Conservation (phyloP, 345 rosid species). For the Theobroma cacao region DNA sequence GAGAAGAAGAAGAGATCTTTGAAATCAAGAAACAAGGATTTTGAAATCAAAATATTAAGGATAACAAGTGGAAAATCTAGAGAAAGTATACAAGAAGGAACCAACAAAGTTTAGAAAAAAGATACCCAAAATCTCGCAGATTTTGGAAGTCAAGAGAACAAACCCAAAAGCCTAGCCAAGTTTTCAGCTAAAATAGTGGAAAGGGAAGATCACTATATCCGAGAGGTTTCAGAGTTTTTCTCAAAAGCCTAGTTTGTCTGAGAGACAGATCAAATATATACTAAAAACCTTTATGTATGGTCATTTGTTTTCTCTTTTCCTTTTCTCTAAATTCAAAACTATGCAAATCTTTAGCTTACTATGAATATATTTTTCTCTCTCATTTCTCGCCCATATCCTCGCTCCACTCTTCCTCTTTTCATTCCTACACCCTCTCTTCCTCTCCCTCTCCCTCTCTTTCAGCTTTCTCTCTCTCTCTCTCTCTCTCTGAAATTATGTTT, state of each 20-base stretch:
- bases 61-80: conserved; percentile 19
- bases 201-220: conserved; percentile 13
- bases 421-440: conserved; percentile 33
- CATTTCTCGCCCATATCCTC: conserved; percentile 42
- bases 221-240: conserved; percentile 33
- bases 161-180: conserved; percentile 32
- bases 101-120: conserved; percentile 17
- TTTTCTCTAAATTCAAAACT: conserved; percentile 23
- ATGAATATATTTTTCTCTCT: conserved; percentile 17
- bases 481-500: not conserved
- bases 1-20: conserved; percentile 15
- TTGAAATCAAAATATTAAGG: not conserved
- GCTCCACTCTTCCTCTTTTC: conserved; percentile 41
- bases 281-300: not conserved
- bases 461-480: conserved; percentile 6
- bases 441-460: conserved; percentile 15
- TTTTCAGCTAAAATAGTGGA: conserved; percentile 21
- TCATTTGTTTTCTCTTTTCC: not conserved
- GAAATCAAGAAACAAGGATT: conserved; percentile 19
- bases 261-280: conserved; percentile 24
- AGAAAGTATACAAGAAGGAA: conserved; percentile 4
- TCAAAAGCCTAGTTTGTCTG: conserved; percentile 32
- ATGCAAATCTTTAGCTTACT: conserved; percentile 24
- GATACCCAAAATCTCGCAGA: conserved; percentile 34
- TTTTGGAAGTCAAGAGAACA: conserved; percentile 20